Evolutionary conservation across 2,329 filamentous ascomycete genomes (phyloP), one percentile per base, ranked within the genome.

Genomic region (Hypoxylon sp.): DNA sequence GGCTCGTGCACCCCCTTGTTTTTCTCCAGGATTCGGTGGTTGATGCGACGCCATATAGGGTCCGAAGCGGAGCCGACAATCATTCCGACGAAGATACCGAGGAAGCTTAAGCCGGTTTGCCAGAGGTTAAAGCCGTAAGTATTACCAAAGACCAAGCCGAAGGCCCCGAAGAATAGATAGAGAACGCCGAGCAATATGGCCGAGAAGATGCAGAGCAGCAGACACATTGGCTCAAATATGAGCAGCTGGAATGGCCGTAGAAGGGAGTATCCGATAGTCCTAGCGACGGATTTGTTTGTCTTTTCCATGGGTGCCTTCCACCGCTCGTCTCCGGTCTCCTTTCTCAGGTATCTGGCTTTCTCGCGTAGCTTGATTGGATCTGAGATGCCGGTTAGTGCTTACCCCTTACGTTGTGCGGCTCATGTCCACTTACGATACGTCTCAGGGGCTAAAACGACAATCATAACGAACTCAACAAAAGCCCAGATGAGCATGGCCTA

Each of bases 101-200:
- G 73, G 77, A 97, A 97, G 12, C 88, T 85, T 60, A 96, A 80
- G n/a, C 93, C 94, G 9, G 87, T 83, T 78, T 97, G 91, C 83
- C 91, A 96, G 9, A 93, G 81, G 55, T 87, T 88, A 80, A 97
- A 93, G 18, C 86, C 88, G 76, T 96, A 91, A 48, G 91, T 89
- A 45, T 84, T 86, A 24, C 83, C 77, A 74, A 97, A 97, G 14
- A 97, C 89, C 45, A 96, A 81, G 4, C 91, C 87, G 73, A 97
- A 97, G 0, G 93, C 93, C 18, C 93, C 93, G 76, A 97, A 96
- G 81, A 96, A 97, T 38, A 97, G 87, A 75, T 97, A 97, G 2
- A 97, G 80, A 45, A 97, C 91, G 4, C 93, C 94, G 6, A 97
- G 83, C n/a, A 97, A 81, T 56, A 97, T 87, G 38, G 93, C 93